These are phyloP conservation scores for Magnusiomyces fungicola DNA, from an alignment of 1,139 yeast genomes.

Conservation along the genomic window DNA sequence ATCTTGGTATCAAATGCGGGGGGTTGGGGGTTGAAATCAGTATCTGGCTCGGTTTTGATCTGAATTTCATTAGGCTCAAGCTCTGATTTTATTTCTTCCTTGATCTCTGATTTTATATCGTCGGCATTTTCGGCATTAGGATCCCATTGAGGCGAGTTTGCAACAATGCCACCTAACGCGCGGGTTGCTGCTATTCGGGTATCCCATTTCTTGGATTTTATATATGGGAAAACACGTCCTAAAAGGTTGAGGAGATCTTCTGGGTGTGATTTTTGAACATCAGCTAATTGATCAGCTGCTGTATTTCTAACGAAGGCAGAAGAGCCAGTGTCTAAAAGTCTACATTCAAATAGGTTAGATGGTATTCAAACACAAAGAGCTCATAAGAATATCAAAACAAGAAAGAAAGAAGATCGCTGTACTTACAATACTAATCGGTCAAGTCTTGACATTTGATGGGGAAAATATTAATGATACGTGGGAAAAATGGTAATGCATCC, in stretches of 20 bases:
- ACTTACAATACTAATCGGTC: slow-evolving; percentile 35
- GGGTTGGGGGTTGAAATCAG: not conserved
- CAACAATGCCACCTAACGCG: slow-evolving; percentile 90
- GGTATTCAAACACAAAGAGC: slow-evolving; percentile 1
- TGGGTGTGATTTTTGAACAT: slow-evolving; percentile 88
- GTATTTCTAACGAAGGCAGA: slow-evolving; percentile 90
- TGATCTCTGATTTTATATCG: slow-evolving; percentile 15
- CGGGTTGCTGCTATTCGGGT: slow-evolving; percentile 91
- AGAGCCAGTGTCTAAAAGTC: slow-evolving; percentile 83
- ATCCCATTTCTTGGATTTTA: slow-evolving; percentile 86
- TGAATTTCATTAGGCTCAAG: slow-evolving; percentile 11
- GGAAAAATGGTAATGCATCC: not conserved
- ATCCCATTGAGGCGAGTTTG: slow-evolving; percentile 74
- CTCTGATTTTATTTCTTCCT: slow-evolving; percentile 10
- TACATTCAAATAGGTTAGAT: slow-evolving; percentile 1
- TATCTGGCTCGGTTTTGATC: slow-evolving; percentile 14
- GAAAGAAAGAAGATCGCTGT: not conserved
- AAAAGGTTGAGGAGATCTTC: slow-evolving; percentile 80
- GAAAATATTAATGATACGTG: not conserved
- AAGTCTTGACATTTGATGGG: slow-evolving; percentile 23
- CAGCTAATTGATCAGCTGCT: slow-evolving; percentile 96
- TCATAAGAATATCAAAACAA: not conserved
- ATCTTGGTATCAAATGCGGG: slow-evolving; percentile 12
- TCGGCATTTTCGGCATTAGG: slow-evolving; percentile 44
- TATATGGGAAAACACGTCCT: slow-evolving; percentile 85